Evolutionary conservation across 2,329 filamentous ascomycete species (phyloP).

Genomic region (Cercospora sp.): DNA sequence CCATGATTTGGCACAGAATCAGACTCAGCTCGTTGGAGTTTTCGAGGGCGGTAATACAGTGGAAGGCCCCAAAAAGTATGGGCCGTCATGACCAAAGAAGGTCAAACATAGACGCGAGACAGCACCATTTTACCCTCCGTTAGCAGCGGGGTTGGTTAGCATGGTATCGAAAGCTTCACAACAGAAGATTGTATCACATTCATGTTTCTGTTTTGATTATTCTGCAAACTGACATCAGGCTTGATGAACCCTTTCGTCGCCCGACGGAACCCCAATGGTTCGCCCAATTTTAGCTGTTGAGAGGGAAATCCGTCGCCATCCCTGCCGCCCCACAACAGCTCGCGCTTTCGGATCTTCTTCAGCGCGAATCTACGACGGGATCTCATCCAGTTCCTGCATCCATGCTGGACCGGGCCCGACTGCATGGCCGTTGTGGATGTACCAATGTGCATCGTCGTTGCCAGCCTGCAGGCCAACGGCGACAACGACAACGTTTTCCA

Average conservation of each 20-base stretch:
- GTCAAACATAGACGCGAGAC: constrained; percentile 18
- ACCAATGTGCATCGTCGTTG: not conserved
- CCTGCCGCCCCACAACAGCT: constrained; percentile 7
- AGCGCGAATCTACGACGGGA: constrained; percentile 8
- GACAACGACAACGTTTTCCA: not conserved
- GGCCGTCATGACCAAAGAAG: constrained; percentile 10
- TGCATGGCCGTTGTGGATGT: not conserved
- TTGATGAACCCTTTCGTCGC: not conserved
- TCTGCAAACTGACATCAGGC: not conserved
- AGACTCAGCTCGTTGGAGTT: constrained; percentile 20
- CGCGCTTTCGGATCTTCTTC: constrained; percentile 14
- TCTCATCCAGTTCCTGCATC: constrained; percentile 12
- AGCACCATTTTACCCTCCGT: constrained; percentile 16
- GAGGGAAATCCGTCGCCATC: not conserved
- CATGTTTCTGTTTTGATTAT: not conserved
- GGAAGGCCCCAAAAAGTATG: constrained; percentile 14
- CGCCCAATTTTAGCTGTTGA: constrained; percentile 15
- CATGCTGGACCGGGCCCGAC: constrained; percentile 6
- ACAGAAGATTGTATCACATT: not conserved
- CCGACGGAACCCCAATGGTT: constrained; percentile 13
- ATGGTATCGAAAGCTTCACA: constrained; percentile 25
- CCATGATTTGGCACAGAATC: constrained; percentile 13
- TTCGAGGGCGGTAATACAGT: constrained; percentile 16
- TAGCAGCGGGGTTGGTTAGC: constrained; percentile 24
- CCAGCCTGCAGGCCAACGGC: not conserved